These are phyloP conservation scores for Alternaria brassicicola DNA, from an alignment of 2,329 filamentous ascomycete genomes.

Conservation along the genomic window DNA sequence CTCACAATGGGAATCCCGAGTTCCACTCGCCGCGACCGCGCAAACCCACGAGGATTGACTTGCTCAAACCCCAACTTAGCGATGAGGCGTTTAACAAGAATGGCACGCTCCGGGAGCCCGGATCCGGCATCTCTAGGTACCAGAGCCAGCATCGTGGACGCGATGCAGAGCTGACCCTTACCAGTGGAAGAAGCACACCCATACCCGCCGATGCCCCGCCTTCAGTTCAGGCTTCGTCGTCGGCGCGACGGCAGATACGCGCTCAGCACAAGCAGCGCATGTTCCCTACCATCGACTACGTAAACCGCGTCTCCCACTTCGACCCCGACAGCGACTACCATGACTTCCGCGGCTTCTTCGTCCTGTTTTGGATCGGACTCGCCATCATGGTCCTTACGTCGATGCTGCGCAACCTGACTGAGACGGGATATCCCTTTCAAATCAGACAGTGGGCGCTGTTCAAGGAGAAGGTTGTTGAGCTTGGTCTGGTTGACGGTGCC, in stretches of 20 bases:
- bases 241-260: slow-evolving; percentile 80
- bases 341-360: slow-evolving; percentile 97
- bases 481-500: slow-evolving; percentile 79
- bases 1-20: slow-evolving; percentile 33
- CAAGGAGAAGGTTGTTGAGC: slow-evolving; percentile 84
- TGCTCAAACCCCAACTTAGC: slow-evolving; percentile 44
- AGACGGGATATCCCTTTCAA: slow-evolving; percentile 85
- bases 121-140: slow-evolving; percentile 47
- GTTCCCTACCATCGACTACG: slow-evolving; percentile 92
- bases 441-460: slow-evolving; percentile 88
- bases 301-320: slow-evolving; percentile 90
- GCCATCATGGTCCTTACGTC: slow-evolving; percentile 96
- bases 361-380: slow-evolving; percentile 95
- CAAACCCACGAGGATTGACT: slow-evolving; percentile 43
- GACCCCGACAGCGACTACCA: slow-evolving; percentile 89
- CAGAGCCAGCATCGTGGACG: slow-evolving; percentile 60
- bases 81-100: slow-evolving; percentile 38
- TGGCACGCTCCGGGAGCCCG: slow-evolving; percentile 30
- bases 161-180: slow-evolving; percentile 23
- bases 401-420: slow-evolving; percentile 90
- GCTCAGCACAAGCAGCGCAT: slow-evolving; percentile 81
- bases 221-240: slow-evolving; percentile 83
- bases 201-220: slow-evolving; percentile 90
- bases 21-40: slow-evolving; percentile 45
- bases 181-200: slow-evolving; percentile 81